Evolutionary conservation across 1,139 yeast species (phyloP), one percentile per base, ranked within the genome.

Genomic region (Candida pseudoviswanathii): DNA sequence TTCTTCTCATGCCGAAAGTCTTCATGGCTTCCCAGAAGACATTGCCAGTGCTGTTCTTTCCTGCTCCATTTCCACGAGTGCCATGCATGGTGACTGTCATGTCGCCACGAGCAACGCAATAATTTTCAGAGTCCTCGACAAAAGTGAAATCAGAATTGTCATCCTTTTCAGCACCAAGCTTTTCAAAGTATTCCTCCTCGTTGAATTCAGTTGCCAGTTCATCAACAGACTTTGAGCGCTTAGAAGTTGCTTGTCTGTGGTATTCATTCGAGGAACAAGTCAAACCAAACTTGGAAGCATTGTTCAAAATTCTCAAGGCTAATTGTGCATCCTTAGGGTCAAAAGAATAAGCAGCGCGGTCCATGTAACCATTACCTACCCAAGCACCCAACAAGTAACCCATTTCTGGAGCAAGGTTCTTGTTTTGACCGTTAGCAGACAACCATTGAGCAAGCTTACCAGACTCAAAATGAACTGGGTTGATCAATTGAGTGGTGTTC

Each of bases 361-460:
- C 55, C 30, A 48, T 36, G 41, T 45, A 29, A 41, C 61, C 66
- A 50, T 50, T 42, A 47, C 63, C 70, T 49, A 53, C 56, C 66
- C 64, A 66, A 16, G 51, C 43, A 63, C 71, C 71, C 36, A 64
- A 49, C 41, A 71, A 55, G 59, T 71, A 73, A 43, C 75, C 73
- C 58, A 68, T 37, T 33, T 56, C 44, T 29, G 54, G 44, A 36
- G 63, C 58, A 16, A 53, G 46, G 47, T 57, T 38, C 38, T 57
- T 46, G 47, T 55, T 47, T 22, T 34, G 51, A 38, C 59, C 62
- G 2, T 47, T 37, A 24, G 48, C 44, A 38, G 54, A 51, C 43
- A 66, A 41, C 33, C 45, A 47, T 11, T 54, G 38, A 34, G 51
- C 57, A 21, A 72, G 53, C 27, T 51, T 51, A 30, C 65, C 66